A percentile compares a stretch with the other conserved stretches of the same genome.
These are phyloP conservation scores for Pseudonitzschia pungens DNA, from an alignment of 108 stramenopile species.

Conservation along the genomic window DNA sequence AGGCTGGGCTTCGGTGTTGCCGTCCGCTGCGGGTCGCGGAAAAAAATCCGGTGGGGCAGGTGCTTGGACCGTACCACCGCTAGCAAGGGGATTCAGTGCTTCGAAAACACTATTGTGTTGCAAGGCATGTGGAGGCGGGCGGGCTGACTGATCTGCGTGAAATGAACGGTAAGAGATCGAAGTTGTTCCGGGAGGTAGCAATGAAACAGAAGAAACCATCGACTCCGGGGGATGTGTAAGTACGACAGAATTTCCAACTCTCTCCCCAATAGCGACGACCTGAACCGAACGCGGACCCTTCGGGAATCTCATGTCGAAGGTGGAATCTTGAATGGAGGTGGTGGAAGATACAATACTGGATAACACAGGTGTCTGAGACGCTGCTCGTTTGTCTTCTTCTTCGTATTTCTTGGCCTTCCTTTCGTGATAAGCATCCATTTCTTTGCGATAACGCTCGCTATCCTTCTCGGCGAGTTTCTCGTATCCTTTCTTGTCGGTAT, in stretches of 20 bases:
- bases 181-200: background rate
- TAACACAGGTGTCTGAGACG: background rate
- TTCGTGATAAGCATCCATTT: constrained; percentile 55
- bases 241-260: background rate
- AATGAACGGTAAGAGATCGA: constrained; percentile 5
- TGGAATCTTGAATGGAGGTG: background rate
- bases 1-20: background rate
- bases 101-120: background rate
- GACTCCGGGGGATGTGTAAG: constrained; percentile 1
- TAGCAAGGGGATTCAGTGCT: background rate
- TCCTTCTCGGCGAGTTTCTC: constrained; percentile 51
- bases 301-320: background rate
- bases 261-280: background rate
- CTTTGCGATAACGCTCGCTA: constrained; percentile 49
- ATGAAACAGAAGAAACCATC: constrained; percentile 7
- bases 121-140: background rate
- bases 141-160: background rate
- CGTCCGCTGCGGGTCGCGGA: background rate
- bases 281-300: background rate
- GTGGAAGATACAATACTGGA: background rate
- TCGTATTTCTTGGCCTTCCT: constrained; percentile 22
- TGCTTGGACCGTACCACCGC: background rate
- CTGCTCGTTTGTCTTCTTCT: constrained; percentile 22
- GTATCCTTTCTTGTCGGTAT: constrained; percentile 36
- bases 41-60: background rate